Conservation (phyloP, 2,329 filamentous ascomycete species). For the Exophiala bonariae region DNA sequence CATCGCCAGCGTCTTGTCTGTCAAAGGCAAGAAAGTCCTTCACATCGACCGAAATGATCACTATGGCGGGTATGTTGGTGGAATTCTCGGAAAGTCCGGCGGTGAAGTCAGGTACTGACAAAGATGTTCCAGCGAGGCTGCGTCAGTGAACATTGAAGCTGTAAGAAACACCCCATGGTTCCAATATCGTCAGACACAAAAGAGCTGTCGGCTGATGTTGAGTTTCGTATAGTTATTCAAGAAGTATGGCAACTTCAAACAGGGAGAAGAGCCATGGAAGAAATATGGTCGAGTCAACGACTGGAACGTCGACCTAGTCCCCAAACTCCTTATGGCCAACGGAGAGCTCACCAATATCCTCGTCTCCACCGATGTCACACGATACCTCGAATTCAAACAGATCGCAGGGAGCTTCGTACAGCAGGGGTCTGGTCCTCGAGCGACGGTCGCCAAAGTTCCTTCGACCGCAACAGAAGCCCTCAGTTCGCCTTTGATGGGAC, state of each 20-base stretch:
- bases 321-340: constrained; percentile 98
- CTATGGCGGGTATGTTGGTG: constrained; percentile 80
- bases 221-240: constrained; percentile 74
- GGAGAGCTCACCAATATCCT: constrained; percentile 98
- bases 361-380: constrained; percentile 88
- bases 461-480: constrained; percentile 89
- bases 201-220: constrained; percentile 33
- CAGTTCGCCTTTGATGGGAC: constrained; percentile 89
- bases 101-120: constrained; percentile 18
- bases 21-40: constrained; percentile 98
- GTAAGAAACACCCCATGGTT: constrained; percentile 52
- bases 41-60: constrained; percentile 99
- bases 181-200: neutral
- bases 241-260: constrained; percentile 81
- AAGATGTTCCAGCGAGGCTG: constrained; percentile 69
- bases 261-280: constrained; percentile 91
- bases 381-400: constrained; percentile 90
- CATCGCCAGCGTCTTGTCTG: constrained; percentile 75
- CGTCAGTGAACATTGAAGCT: constrained; percentile 93
- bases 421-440: constrained; percentile 77
- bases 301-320: constrained; percentile 99
- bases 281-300: constrained; percentile 95
- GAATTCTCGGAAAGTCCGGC: constrained; percentile 23
- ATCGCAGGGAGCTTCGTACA: constrained; percentile 96
- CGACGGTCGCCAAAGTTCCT: constrained; percentile 94